A percentile compares a stretch with the other conserved stretches of the same genome.
phyloP scores from a whole-genome alignment of 192 early-diverging fungal species.

The Linnemannia zychae region DNA sequence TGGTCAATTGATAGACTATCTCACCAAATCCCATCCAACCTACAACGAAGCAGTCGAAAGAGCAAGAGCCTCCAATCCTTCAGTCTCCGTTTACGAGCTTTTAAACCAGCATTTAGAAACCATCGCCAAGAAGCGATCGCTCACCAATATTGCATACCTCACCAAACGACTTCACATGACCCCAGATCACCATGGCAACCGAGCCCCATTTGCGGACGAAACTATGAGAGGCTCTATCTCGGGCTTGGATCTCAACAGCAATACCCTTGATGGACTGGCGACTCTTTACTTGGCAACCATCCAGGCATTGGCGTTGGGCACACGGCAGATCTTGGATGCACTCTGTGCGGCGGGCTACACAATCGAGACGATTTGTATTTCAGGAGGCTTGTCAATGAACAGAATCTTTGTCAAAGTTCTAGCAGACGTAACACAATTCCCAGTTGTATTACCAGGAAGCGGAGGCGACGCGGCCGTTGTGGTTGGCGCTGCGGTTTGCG shows the following conservation, averaged over 20 bases:
- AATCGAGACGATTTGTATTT: slow-evolving; percentile 71
- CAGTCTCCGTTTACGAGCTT: slow-evolving; percentile 59
- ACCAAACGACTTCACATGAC: slow-evolving; percentile 70
- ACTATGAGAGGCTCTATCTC: slow-evolving; percentile 68
- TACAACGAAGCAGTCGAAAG: slow-evolving; percentile 49
- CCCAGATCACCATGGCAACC: slow-evolving; percentile 86
- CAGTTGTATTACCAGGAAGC: slow-evolving; percentile 66
- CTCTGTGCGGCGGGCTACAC: slow-evolving; percentile 62
- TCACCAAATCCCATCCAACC: slow-evolving; percentile 71
- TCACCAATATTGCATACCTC: slow-evolving; percentile 46
- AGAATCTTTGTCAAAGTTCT: slow-evolving; percentile 69
- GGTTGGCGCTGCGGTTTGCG: slow-evolving; percentile 77
- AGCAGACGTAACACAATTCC: slow-evolving; percentile 69
- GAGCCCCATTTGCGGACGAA: slow-evolving; percentile 78
- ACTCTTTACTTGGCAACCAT: slow-evolving; percentile 69
- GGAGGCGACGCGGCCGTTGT: slow-evolving; percentile 73
- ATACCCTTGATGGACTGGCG: slow-evolving; percentile 63
- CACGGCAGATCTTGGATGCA: slow-evolving; percentile 71
- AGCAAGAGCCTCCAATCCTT: slow-evolving; percentile 12
- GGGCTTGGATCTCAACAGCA: slow-evolving; percentile 67
- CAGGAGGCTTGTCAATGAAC: slow-evolving; percentile 77
- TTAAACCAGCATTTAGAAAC: slow-evolving; percentile 62
- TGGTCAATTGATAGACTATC: slow-evolving; percentile 74
- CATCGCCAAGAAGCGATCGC: slow-evolving; percentile 33
- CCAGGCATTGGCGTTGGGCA: slow-evolving; percentile 74